Base-by-base conservation (phyloP, 306 rosid species). In the Macrotyloma uniflorum region DNA sequence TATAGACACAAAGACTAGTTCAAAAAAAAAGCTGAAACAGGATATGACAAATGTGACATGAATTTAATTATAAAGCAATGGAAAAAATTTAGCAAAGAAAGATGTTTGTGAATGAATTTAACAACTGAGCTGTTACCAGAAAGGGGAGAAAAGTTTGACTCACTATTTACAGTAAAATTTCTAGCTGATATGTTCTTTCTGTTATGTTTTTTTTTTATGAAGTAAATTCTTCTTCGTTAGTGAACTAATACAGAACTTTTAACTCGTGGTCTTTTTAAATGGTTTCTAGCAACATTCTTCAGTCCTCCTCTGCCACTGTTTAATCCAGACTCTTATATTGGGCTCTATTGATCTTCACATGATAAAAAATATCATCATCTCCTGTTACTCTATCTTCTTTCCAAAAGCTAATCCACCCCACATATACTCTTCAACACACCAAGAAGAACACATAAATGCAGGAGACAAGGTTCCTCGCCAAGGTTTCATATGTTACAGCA, bases 41-140 rank as follows among this genome's bases (percentile, higher is more conserved):
- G 74, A 80, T 67, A 77, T 18, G 72, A 72, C 36, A 80, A 36
- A 54, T 5, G 66, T 32, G 24, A 46, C 38, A 59, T 51, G 46
- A 4, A 49, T 47, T 47, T 47, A 75, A 33, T 46, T 19, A n/a
- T n/a, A 70, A 19, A 50, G 45, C 10, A 38, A 24, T 6, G 24
- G 14, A 32, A 43, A 45, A 36, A 45, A 5, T 43, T 28, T n/a
- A 35, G 9, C 28, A 20, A 45, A 59, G 5, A 61, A 13, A 9
- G 42, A 43, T 26, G 20, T 30, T 45, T 45, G 54, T 42, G 61
- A 28, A 12, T 35, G 15, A 70, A 49, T 4, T 59, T 23, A 26
- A 19, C 69, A 74, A 24, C 35, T 45, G 57, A 26, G 30, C 23
- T 73, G 32, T 58, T 5, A 22, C 28, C 10, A 30, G 26, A 3